phyloP scores from a whole-genome alignment of 2,329 filamentous ascomycete genomes.

The Alternaria metachromatica region DNA sequence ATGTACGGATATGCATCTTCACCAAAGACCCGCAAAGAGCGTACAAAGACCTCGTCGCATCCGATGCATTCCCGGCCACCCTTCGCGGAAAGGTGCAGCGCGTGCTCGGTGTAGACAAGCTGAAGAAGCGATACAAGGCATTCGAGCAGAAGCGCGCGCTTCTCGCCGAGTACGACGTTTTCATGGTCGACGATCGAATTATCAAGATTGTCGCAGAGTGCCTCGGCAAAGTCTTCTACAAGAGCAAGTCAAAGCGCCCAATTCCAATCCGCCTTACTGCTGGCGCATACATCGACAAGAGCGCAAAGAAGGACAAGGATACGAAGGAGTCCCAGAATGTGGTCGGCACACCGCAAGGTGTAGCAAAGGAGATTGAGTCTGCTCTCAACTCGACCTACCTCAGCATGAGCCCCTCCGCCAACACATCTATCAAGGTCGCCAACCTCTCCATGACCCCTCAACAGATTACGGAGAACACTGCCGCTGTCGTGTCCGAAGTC shows the following conservation, averaged over 20 bases:
- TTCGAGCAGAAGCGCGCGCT: conserved; percentile 85
- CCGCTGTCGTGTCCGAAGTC: conserved; percentile 67
- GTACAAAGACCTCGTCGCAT: conserved; percentile 87
- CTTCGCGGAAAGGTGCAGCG: conserved; percentile 58
- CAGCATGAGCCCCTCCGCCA: conserved; percentile 77
- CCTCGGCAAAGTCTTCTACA: conserved; percentile 93
- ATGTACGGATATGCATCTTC: conserved; percentile 81
- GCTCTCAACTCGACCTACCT: conserved; percentile 80
- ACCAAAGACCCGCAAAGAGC: conserved; percentile 81
- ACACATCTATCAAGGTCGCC: conserved; percentile 81
- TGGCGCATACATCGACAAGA: conserved; percentile 67
- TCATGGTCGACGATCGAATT: conserved; percentile 90
- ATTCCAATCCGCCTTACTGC: conserved; percentile 77
- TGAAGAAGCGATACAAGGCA: conserved; percentile 87
- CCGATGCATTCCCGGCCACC: conserved; percentile 63
- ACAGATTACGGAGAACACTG: conserved; percentile 81
- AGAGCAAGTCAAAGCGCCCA: conserved; percentile 80
- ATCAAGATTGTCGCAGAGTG: conserved; percentile 72
- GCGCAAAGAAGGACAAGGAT: conserved; percentile 48
- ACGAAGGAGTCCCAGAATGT: conserved; percentile 42
- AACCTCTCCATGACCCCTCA: conserved; percentile 75
- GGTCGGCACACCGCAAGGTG: conserved; percentile 66
- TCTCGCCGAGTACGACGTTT: conserved; percentile 85
- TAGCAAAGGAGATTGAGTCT: conserved; percentile 82
- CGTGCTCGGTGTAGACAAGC: conserved; percentile 81